These are phyloP conservation scores for Solanum microdontum DNA, from an alignment of 257 asterid species.

Conservation along the genomic window DNA sequence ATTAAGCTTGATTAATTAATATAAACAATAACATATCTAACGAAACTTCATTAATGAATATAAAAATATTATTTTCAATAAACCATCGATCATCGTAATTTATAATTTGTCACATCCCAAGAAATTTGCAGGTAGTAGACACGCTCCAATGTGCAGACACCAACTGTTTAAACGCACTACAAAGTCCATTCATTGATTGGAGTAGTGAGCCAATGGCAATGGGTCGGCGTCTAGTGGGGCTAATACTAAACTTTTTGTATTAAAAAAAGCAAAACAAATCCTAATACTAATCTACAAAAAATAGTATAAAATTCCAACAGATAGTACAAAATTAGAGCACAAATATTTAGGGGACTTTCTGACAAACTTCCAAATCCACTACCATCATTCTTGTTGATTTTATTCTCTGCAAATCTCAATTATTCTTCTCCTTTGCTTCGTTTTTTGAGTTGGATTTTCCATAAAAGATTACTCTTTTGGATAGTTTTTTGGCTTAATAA, in stretches of 20 bases:
- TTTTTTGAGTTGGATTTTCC: slow-evolving; percentile 22
- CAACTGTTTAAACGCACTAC: slow-evolving; percentile 51
- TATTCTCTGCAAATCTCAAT: slow-evolving; percentile 25
- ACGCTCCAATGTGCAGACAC: slow-evolving; percentile 39
- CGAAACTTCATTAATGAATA: rapidly evolving
- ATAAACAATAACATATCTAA: too few species aligned
- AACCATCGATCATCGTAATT: rapidly evolving
- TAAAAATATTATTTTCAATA: too few species aligned
- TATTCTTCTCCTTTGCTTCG: slow-evolving; percentile 20
- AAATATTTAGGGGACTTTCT: slow-evolving; percentile 9
- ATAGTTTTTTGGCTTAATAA: neutral
- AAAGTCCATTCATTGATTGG: slow-evolving; percentile 24
- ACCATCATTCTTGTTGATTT: slow-evolving; percentile 7
- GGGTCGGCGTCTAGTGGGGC: slow-evolving; percentile 20
- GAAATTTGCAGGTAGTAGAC: slow-evolving; percentile 26
- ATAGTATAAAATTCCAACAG: neutral
- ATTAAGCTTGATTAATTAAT: neutral
- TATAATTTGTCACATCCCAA: neutral
- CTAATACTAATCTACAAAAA: neutral
- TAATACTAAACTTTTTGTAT: neutral
- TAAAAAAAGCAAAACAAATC: neutral
- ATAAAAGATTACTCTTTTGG: neutral
- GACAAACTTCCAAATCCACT: slow-evolving; percentile 38
- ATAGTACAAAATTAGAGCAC: neutral
- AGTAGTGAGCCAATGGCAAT: slow-evolving; percentile 21